Percentiles rank a stretch among this genome's conserved stretches.
phyloP scores from a whole-genome alignment of 2,329 filamentous ascomycete genomes.

The Diaporthe sp. region DNA sequence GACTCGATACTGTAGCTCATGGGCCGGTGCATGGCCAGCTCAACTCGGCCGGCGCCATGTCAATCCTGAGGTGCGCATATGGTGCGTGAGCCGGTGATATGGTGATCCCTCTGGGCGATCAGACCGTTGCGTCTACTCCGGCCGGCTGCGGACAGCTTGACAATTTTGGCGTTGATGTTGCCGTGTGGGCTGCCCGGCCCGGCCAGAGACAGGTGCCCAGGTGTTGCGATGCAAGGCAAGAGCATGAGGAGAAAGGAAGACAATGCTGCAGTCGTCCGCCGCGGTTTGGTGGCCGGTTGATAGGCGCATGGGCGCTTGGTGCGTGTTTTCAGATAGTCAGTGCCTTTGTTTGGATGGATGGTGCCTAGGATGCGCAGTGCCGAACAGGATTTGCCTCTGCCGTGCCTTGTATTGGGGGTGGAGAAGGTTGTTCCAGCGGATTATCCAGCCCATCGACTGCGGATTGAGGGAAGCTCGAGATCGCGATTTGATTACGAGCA shows the following conservation, averaged over 20 bases:
- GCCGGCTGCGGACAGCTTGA: not conserved
- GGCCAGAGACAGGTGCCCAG: not conserved
- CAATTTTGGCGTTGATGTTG: not conserved
- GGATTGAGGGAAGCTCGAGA: not conserved
- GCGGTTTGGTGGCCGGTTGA: not conserved
- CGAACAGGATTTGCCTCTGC: constrained; percentile 15
- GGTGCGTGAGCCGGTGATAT: not conserved
- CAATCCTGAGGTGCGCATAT: not conserved
- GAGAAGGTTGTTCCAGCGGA: not conserved
- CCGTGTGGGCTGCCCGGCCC: not conserved
- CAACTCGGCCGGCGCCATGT: not conserved
- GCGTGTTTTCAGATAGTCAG: not conserved
- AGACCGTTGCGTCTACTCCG: not conserved
- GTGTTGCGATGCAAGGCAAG: not conserved
- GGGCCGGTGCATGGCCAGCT: not conserved
- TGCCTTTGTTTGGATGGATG: not conserved
- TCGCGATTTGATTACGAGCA: not conserved
- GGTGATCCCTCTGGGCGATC: not conserved
- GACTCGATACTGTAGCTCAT: not conserved
- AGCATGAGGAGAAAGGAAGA: not conserved
- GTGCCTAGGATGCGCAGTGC: not conserved
- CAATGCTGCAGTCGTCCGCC: not conserved
- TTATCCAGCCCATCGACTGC: not conserved
- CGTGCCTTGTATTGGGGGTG: not conserved
- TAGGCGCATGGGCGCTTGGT: not conserved